A percentile compares a stretch with the other conserved stretches of the same genome.
Conservation (phyloP, 768 basidiomycete species). For the Tylopilus intermedius region DNA sequence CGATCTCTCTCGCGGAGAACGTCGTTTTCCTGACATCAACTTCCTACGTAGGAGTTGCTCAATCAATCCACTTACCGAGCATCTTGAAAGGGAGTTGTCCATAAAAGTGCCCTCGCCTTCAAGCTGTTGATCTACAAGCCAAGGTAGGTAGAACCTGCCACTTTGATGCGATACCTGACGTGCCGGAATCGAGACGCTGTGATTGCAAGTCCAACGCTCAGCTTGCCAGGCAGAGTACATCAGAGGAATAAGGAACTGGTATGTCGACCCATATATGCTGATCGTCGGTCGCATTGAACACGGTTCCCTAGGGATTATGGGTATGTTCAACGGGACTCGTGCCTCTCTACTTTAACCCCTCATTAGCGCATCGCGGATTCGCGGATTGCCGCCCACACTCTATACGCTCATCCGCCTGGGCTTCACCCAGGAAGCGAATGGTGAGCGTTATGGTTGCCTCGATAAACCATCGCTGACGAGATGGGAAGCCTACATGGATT, state of each 20-base stretch:
- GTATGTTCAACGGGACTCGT: conserved; percentile 23
- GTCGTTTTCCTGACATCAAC: neutral
- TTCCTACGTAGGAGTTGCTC: conserved; percentile 45
- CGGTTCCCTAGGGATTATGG: conserved; percentile 55
- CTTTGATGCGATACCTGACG: neutral
- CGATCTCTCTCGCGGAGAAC: neutral
- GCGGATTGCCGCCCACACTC: too few relatives aligned
- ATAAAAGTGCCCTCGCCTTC: too few relatives aligned
- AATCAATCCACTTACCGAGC: conserved; percentile 1
- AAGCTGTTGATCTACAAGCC: too few relatives aligned
- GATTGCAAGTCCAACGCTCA: conserved; percentile 93
- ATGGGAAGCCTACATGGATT: too few relatives aligned
- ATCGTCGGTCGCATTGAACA: neutral
- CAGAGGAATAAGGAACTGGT: conserved; percentile 88
- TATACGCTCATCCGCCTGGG: too few relatives aligned
- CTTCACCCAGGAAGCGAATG: too few relatives aligned
- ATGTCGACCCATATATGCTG: conserved; percentile 13
- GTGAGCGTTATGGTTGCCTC: too few relatives aligned
- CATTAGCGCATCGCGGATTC: too few relatives aligned
- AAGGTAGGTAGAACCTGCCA: too few relatives aligned
- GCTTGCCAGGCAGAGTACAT: conserved; percentile 77
- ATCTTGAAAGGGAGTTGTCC: too few relatives aligned
- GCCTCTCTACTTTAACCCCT: neutral
- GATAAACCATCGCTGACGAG: too few relatives aligned
- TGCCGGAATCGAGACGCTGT: conserved; percentile 61